phyloP scores from a whole-genome alignment of 345 rosid genomes.

The Murraya koenigii region DNA sequence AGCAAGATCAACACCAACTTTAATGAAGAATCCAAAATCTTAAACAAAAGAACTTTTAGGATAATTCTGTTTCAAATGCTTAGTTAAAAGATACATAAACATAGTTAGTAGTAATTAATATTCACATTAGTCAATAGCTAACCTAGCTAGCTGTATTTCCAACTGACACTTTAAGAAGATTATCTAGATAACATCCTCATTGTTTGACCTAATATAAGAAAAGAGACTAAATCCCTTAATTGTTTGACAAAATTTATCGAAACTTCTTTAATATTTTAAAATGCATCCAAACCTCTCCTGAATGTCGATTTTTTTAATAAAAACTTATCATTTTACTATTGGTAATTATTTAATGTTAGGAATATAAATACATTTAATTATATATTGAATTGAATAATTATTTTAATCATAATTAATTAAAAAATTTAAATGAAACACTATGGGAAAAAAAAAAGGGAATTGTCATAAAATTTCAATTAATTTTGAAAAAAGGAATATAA shows the following conservation, averaged over 20 bases:
- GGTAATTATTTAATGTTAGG: too few relatives aligned
- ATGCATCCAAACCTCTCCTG: too few relatives aligned
- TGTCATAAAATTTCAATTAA: too few relatives aligned
- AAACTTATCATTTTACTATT: too few relatives aligned
- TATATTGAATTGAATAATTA: too few relatives aligned
- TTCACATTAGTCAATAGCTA: background rate
- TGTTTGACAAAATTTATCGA: too few relatives aligned
- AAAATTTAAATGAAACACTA: too few relatives aligned
- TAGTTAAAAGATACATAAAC: background rate
- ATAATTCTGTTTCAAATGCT: background rate
- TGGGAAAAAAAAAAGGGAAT: too few relatives aligned
- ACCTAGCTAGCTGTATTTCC: background rate
- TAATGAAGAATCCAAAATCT: background rate
- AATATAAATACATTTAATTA: too few relatives aligned
- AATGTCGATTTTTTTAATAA: too few relatives aligned
- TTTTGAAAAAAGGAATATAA: too few relatives aligned
- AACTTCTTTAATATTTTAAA: too few relatives aligned
- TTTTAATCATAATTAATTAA: rapidly evolving
- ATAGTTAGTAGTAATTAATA: background rate
- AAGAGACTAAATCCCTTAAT: rapidly evolving
- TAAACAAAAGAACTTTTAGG: background rate
- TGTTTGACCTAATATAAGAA: background rate
- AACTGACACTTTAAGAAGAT: constrained; percentile 12
- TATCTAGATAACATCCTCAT: constrained; percentile 19
- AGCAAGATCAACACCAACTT: background rate